Percentiles rank a stretch among this genome's conserved stretches.
Evolutionary conservation across 495 filamentous ascomycete species (phyloP).

Genomic region (Penicillium cinerascens): DNA sequence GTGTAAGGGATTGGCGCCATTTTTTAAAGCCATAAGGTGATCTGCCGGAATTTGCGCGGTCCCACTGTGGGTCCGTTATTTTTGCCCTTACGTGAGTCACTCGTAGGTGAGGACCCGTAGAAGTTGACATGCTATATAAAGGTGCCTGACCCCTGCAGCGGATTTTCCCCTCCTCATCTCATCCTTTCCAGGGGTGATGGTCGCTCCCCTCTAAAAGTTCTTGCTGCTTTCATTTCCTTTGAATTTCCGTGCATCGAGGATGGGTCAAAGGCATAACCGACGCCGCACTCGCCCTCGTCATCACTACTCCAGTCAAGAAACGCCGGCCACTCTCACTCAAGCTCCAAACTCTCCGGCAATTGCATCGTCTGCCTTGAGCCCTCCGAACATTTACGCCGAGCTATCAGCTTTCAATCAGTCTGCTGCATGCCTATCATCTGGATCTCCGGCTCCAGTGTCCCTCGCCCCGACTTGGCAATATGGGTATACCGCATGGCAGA

Average conservation of each 20-base stretch:
- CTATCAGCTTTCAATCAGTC: slow-evolving; percentile 7
- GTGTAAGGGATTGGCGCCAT: slow-evolving; percentile 17
- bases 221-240: slow-evolving; percentile 12
- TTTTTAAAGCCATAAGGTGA: slow-evolving; percentile 16
- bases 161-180: slow-evolving; percentile 35
- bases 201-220: slow-evolving; percentile 31
- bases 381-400: slow-evolving; percentile 3
- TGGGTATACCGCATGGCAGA: slow-evolving; percentile 39
- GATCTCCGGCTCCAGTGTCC: slow-evolving; percentile 17
- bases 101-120: slow-evolving; percentile 1
- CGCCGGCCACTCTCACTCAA: not conserved
- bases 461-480: slow-evolving; percentile 44
- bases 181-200: slow-evolving; percentile 45
- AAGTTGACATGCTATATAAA: slow-evolving; percentile 10
- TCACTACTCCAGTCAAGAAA: slow-evolving; percentile 8
- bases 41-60: slow-evolving; percentile 10
- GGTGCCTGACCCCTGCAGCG: slow-evolving; percentile 10
- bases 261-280: slow-evolving; percentile 50
- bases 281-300: slow-evolving; percentile 43
- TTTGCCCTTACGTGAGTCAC: slow-evolving; percentile 15
- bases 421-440: slow-evolving; percentile 18
- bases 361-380: slow-evolving; percentile 14
- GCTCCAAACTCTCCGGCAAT: slow-evolving; percentile 7
- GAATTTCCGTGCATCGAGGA: slow-evolving; percentile 27
- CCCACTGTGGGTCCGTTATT: slow-evolving; percentile 19